phyloP scores from a whole-genome alignment of 768 basidiomycete genomes.

The Xerocomellus amylosporus region DNA sequence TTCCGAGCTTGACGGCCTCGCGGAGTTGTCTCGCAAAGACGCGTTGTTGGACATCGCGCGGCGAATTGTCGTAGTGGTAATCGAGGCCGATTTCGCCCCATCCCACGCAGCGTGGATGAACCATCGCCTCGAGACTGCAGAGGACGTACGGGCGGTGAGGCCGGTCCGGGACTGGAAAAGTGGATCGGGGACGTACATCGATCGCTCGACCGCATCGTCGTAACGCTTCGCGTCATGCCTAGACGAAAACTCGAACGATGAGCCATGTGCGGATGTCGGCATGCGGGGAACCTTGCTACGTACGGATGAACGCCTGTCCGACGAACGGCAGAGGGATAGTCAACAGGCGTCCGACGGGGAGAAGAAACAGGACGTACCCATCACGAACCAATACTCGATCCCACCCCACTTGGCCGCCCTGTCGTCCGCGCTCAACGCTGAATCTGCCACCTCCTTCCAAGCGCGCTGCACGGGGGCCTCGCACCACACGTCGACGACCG shows the following conservation, averaged over 20 bases:
- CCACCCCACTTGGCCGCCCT: constrained; percentile 58
- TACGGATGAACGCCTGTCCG: constrained; percentile 68
- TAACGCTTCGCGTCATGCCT: constrained; percentile 75
- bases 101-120: constrained; percentile 78
- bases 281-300: constrained; percentile 24
- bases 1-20: constrained; percentile 63
- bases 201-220: constrained; percentile 61
- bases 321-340: background rate
- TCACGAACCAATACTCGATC: constrained; percentile 78
- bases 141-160: background rate
- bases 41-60: constrained; percentile 60
- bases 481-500: constrained; percentile 87
- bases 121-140: constrained; percentile 66
- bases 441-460: constrained; percentile 76
- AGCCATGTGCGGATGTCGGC: background rate
- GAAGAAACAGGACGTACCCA: constrained; percentile 47
- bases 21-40: constrained; percentile 69
- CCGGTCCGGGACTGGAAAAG: background rate
- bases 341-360: background rate
- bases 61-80: constrained; percentile 80
- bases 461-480: constrained; percentile 63
- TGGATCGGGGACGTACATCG: constrained; percentile 49
- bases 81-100: constrained; percentile 90
- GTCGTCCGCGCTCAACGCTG: constrained; percentile 52
- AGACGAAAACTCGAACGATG: background rate